A percentile compares a stretch with the other conserved stretches of the same genome.
Conservation (phyloP, 129 eudicot species). For the Artemisia tridentata region DNA sequence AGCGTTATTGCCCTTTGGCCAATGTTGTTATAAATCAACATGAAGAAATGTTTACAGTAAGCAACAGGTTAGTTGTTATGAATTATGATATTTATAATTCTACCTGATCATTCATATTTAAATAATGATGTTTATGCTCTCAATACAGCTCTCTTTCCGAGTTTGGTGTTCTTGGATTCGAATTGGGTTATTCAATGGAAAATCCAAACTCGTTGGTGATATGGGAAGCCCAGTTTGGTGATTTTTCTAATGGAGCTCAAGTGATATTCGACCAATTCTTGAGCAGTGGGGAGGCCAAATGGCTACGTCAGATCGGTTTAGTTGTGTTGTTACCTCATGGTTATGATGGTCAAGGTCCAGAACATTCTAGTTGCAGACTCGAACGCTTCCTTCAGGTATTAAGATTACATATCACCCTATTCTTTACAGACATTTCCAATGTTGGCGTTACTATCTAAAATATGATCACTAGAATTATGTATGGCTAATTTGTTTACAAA, state of each 20-base stretch:
- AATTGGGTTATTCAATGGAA: slow-evolving; percentile 98
- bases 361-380: slow-evolving; percentile 90
- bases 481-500: not conserved
- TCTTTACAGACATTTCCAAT: no score
- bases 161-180: slow-evolving; percentile 95
- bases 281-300: slow-evolving; percentile 97
- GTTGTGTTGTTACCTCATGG: slow-evolving; percentile 94
- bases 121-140: slow-evolving; percentile 1
- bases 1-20: slow-evolving; percentile 81
- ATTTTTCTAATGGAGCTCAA: slow-evolving; percentile 93
- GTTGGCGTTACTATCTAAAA: no score
- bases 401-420: no score
- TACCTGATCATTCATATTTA: not conserved
- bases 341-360: slow-evolving; percentile 99
- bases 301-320: slow-evolving; percentile 90
- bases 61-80: slow-evolving; percentile 72
- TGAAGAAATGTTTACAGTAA: slow-evolving; percentile 90
- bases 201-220: slow-evolving; percentile 87
- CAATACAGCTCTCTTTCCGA: slow-evolving; percentile 87
- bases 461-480: no score
- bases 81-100: not conserved
- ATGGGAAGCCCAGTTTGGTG: slow-evolving; percentile 99
- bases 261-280: slow-evolving; percentile 90
- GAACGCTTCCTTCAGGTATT: slow-evolving; percentile 89
- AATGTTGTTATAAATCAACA: slow-evolving; percentile 68